Base-by-base conservation (phyloP, 129 eudicot species). In the Smallanthus sonchifolius region DNA sequence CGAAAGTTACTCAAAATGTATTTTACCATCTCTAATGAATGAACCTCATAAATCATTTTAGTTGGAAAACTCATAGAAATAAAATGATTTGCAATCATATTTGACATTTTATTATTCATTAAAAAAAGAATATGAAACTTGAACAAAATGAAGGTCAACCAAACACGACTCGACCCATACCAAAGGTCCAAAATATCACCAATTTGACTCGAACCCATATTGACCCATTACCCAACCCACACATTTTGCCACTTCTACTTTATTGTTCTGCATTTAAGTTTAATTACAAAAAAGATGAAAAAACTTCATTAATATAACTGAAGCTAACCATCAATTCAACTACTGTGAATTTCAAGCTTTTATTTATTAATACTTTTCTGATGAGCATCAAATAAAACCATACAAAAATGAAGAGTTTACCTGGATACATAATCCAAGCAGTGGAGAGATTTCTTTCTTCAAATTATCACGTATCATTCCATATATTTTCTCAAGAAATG, bases 351-450 rank as follows among this genome's bases (percentile, higher is more conserved):
- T 65, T 39, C 19, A 16, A 9, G 32, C 72, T 42, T 65, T 9
- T 5, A 37, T 38, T 3, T 70, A 49, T 37, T 34, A 24, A 14
- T 11, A 10, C 1, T 30, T 62, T 10, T 45, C 2, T 32, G 11
- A 10, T 32, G 16, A 51, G 5, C 7, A 24, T 65, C 13, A 24
- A 24, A 63, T n/a, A 83, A 15, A 67, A 63, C 61, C 20, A 48
- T 44, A 56, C 5, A 38, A 19, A 10, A 62, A 47, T 19, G n/a
- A 40, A 15, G 2, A 40, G 32, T 2, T 62, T 75, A 91, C 97
- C 97, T 92, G 96, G 49, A 92, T 92, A 34, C 97, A 92, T 76
- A 84, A 87, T 35, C 91, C 94, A 74, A 92, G 96, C 82, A 92
- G 72, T 10, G 96, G 96, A 68, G 94, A 87, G 62, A 92, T 87